These are phyloP conservation scores for Xylariaceae sp. DNA, from an alignment of 2,329 filamentous ascomycete species.

Conservation along the genomic window DNA sequence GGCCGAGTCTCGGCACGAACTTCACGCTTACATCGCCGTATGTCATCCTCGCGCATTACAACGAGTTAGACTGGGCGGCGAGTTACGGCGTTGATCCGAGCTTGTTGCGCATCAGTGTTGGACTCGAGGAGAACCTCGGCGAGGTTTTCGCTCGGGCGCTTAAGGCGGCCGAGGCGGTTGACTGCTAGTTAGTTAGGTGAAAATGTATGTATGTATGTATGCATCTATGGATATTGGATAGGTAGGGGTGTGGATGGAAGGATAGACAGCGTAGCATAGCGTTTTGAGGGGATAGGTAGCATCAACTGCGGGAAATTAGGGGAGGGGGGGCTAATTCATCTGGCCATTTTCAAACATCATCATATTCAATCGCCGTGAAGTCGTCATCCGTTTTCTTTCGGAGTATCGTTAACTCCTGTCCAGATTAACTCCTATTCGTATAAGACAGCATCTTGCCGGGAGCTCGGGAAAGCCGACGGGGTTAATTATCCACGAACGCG, in stretches of 20 bases:
- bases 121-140: conserved; percentile 70
- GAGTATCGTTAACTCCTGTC: no score
- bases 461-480: no score
- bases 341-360: not conserved
- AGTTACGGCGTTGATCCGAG: conserved; percentile 75
- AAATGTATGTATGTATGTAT: not conserved
- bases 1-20: conserved; percentile 91
- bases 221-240: not conserved
- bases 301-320: not conserved
- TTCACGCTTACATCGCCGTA: conserved; percentile 92
- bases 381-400: no score
- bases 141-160: conserved; percentile 65
- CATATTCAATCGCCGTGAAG: no score
- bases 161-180: conserved; percentile 44
- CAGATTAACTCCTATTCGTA: no score
- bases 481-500: no score
- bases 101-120: conserved; percentile 81
- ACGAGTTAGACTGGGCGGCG: conserved; percentile 85
- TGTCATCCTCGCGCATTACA: conserved; percentile 84
- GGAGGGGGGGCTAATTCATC: not conserved
- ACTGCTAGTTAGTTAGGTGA: not conserved
- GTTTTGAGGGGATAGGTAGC: not conserved
- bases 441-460: no score
- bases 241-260: not conserved
- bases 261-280: not conserved